Base-by-base conservation (phyloP, 2,329 filamentous ascomycete species). In the Aspergillus luchuensis region DNA sequence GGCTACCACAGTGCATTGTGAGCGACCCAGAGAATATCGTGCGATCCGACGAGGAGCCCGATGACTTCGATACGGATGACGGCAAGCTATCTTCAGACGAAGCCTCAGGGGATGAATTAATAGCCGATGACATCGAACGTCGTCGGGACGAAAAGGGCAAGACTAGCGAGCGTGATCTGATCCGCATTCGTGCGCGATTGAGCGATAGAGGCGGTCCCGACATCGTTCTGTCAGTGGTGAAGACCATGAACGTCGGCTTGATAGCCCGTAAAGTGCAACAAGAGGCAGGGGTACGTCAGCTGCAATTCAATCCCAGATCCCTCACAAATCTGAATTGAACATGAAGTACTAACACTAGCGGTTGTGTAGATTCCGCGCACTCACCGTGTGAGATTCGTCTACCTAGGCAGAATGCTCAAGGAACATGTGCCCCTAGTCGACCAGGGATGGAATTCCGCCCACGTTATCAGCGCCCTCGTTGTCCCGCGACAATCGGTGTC, bases 351-450 rank as follows among this genome's bases (percentile, higher is more conserved):
- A 25, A 54, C 56, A 6, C 21, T 23, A 28, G 15, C 41, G 33
- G 11, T 36, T 13, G 8, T 39, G 17, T 67, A 90, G 89, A 79
- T 93, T 33, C 75, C 83, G 2, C 72, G 80, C 7, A 80, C 79
- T 48, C 86, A 85, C 63, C 84, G 82, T 51, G 80, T 97, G 54
- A 86, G 87, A 57, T 84, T 97, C 61, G 88, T 87, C 19, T 96
- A 96, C 74, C 84, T 95, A 76, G 93, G 93, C 66, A 91, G 88
- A 72, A 85, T 93, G 54, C 83, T 97, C 49, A 87, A 88, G 65
- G 91, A 94, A 65, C 82, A 83, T 57, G 73, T 85, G 19, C 83
- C 88, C 0, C 75, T 97, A 17, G 75, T 81, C 48, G 83, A 84
- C 3, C 89, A 95, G 67, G 90, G 89, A 52, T 97, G 91, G 90